Evolutionary conservation across 1,139 yeast species (phyloP).

Genomic region (Nematodospora anomalae): DNA sequence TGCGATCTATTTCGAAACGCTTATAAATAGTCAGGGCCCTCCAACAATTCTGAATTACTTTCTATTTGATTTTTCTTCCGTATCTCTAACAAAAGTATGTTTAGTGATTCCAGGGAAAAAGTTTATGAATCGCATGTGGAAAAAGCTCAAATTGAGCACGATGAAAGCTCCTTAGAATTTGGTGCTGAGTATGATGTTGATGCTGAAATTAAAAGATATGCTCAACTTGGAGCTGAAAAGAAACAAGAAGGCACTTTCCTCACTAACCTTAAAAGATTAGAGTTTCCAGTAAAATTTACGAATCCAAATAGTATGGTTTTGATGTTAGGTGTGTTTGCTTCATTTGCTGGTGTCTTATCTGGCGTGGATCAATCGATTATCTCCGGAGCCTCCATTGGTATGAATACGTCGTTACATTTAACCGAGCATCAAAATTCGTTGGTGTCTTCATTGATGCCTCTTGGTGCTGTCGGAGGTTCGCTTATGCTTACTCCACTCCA

Average conservation of each 20-base stretch:
- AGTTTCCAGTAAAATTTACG: constrained; percentile 34
- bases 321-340: constrained; percentile 51
- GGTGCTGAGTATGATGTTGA: constrained; percentile 25
- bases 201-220: constrained; percentile 27
- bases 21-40: no score
- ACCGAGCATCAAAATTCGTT: constrained; percentile 39
- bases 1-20: no score
- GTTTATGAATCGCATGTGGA: constrained; percentile 5
- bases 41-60: no score
- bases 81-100: constrained; percentile 3
- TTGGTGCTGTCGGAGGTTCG: constrained; percentile 58
- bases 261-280: constrained; percentile 24
- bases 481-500: constrained; percentile 50
- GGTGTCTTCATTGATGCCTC: constrained; percentile 57
- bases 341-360: constrained; percentile 59
- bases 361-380: constrained; percentile 60
- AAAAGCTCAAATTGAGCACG: constrained; percentile 11
- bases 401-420: constrained; percentile 39
- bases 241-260: constrained; percentile 21
- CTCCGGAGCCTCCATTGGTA: constrained; percentile 56
- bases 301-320: constrained; percentile 46
- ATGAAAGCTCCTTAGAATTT: constrained; percentile 13
- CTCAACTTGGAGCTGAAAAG: constrained; percentile 20
- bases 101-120: constrained; percentile 7
- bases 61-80: no score